Conservation (phyloP, 208 protist species). For the Leishmania tropica region DNA sequence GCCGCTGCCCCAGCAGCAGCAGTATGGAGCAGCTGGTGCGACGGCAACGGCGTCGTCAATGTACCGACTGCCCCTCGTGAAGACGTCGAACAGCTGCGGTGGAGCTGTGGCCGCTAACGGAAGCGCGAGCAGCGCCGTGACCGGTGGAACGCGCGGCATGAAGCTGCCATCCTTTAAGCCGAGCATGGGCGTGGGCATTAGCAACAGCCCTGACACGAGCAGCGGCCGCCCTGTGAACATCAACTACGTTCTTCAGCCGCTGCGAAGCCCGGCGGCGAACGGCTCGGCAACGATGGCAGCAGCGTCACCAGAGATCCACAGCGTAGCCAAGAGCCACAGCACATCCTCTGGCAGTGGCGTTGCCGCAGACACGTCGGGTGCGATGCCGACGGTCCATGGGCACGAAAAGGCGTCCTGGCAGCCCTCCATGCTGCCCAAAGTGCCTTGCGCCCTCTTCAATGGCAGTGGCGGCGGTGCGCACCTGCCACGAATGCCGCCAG, state of each 20-base stretch:
- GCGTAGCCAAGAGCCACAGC: not conserved
- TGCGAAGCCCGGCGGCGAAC: not conserved
- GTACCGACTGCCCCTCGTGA: not conserved
- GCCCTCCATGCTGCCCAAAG: not conserved
- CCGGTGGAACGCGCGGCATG: constrained; percentile 9
- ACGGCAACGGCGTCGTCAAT: not conserved
- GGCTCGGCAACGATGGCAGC: not conserved
- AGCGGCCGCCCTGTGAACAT: constrained; percentile 14
- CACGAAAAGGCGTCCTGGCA: not conserved
- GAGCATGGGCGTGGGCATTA: constrained; percentile 1
- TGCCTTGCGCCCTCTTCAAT: not conserved
- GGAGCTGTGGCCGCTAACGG: not conserved
- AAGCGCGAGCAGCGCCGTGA: not conserved
- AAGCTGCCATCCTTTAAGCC: constrained; percentile 19
- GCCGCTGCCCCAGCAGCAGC: not conserved
- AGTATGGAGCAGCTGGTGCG: not conserved
- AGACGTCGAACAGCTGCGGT: constrained; percentile 1
- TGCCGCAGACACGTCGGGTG: not conserved
- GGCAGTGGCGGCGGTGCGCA: constrained; percentile 1
- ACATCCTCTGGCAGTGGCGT: not conserved
- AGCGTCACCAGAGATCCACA: not conserved
- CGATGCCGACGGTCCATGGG: not conserved
- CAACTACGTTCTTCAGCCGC: constrained; percentile 6
- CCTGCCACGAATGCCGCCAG: not conserved
- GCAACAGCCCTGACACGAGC: constrained; percentile 29